These are phyloP conservation scores for Cardiospermum halicacabum DNA, from an alignment of 345 rosid genomes.

Conservation along the genomic window DNA sequence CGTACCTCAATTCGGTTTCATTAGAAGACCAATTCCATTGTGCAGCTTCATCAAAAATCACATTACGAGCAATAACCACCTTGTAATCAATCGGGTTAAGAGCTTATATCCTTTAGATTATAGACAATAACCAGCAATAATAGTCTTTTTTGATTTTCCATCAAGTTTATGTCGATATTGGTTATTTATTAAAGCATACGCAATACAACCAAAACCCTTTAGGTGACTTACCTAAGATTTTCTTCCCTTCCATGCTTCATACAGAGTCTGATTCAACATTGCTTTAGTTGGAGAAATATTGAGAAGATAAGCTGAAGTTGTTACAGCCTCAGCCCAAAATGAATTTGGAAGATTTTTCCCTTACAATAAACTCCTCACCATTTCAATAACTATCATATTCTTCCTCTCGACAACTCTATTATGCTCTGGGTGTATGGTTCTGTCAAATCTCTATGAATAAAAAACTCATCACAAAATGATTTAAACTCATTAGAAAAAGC, in stretches of 20 bases:
- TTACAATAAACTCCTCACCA: constrained; percentile 8
- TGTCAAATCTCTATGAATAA: constrained; percentile 1
- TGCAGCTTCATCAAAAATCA: constrained; percentile 9
- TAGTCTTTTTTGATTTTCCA: constrained; percentile 8
- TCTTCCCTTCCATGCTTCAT: constrained; percentile 3
- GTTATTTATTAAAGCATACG: constrained; percentile 5
- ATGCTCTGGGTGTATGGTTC: constrained; percentile 7
- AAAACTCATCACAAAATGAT: constrained; percentile 4
- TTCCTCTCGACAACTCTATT: not conserved
- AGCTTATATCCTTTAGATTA: constrained; percentile 13
- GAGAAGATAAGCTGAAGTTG: not conserved
- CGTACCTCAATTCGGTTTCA: not conserved
- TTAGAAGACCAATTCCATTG: not conserved
- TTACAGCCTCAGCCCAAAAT: constrained; percentile 12
- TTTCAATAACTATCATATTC: not conserved
- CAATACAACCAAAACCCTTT: not conserved
- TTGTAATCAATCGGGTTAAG: constrained; percentile 6
- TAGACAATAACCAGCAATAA: constrained; percentile 13
- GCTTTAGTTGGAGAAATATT: constrained; percentile 8
- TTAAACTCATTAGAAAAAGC: not conserved
- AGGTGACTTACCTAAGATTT: constrained; percentile 4
- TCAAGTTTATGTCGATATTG: constrained; percentile 12
- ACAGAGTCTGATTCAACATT: constrained; percentile 1
- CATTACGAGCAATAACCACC: constrained; percentile 2
- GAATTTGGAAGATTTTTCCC: not conserved